Evolutionary conservation across 768 basidiomycete genomes (phyloP).

Genomic region (Omphalotus guepiniiformis): DNA sequence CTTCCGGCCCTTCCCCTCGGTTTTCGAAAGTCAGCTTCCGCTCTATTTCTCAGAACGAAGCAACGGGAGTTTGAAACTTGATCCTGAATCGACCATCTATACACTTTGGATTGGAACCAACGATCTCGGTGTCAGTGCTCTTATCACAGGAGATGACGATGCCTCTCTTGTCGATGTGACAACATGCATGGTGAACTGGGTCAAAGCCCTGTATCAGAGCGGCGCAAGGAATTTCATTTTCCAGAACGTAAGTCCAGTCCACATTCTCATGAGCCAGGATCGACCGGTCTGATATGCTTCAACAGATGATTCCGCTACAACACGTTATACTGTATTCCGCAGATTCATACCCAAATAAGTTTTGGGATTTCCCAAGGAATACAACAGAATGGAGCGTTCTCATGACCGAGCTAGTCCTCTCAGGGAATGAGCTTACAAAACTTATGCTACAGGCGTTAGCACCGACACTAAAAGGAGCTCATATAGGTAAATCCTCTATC

Average conservation of each 20-base stretch:
- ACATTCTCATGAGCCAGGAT: neutral
- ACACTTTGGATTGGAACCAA: conserved; percentile 9
- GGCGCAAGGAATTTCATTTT: conserved; percentile 68
- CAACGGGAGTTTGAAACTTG: conserved; percentile 1
- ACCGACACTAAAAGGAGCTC: conserved; percentile 32
- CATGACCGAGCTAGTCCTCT: conserved; percentile 32
- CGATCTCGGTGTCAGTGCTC: conserved; percentile 41
- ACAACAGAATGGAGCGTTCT: conserved; percentile 41
- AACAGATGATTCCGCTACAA: conserved; percentile 58
- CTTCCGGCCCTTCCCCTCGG: conserved; percentile 31
- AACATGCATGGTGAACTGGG: conserved; percentile 55
- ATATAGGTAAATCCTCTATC: conserved; percentile 34
- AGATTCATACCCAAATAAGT: conserved; percentile 44
- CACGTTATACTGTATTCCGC: conserved; percentile 42
- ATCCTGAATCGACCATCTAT: conserved; percentile 7
- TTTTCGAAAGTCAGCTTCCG: conserved; percentile 37
- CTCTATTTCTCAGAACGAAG: conserved; percentile 24
- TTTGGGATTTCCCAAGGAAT: conserved; percentile 48
- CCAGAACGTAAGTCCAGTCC: conserved; percentile 48
- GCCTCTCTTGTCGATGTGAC: conserved; percentile 58
- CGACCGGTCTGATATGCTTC: neutral
- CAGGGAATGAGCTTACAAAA: conserved; percentile 32
- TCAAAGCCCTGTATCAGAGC: conserved; percentile 48
- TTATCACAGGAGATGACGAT: conserved; percentile 45
- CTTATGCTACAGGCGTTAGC: conserved; percentile 32